These are phyloP conservation scores for Pisolithus tinctorius DNA, from an alignment of 768 basidiomycete genomes.

Conservation along the genomic window DNA sequence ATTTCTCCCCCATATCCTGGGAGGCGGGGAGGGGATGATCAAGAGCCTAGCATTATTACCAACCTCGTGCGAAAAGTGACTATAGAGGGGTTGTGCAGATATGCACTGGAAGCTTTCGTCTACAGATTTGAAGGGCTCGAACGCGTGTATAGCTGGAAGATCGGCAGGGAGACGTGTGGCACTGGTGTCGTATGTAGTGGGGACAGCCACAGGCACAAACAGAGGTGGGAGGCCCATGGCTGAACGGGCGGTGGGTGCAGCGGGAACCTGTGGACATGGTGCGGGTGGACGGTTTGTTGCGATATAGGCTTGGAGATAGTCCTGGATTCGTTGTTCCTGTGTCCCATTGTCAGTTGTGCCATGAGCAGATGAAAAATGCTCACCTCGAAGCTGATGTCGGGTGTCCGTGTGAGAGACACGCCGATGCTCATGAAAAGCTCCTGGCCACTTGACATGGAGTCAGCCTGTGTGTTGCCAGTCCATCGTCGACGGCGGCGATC, in stretches of 20 bases:
- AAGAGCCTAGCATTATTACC: slow-evolving; percentile 8
- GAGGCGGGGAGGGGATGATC: not conserved
- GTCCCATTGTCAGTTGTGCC: not conserved
- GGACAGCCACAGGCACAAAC: slow-evolving; percentile 38
- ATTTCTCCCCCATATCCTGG: not conserved
- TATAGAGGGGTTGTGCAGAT: slow-evolving; percentile 30
- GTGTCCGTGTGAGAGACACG: slow-evolving; percentile 5
- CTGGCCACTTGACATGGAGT: not conserved
- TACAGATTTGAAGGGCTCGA: slow-evolving; percentile 18
- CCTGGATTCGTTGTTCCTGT: slow-evolving; percentile 50
- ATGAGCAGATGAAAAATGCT: not conserved
- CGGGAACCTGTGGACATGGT: slow-evolving; percentile 43
- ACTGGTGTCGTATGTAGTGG: slow-evolving; percentile 1
- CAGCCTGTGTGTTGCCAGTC: too few relatives aligned
- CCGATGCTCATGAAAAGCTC: slow-evolving; percentile 26
- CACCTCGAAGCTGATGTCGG: slow-evolving; percentile 25
- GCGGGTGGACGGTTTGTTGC: slow-evolving; percentile 41
- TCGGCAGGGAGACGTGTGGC: slow-evolving; percentile 6
- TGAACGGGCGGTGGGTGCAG: slow-evolving; percentile 35
- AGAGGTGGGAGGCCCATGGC: slow-evolving; percentile 43
- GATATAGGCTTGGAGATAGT: slow-evolving; percentile 46
- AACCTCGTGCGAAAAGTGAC: slow-evolving; percentile 37
- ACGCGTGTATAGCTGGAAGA: slow-evolving; percentile 19
- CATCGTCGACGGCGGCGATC: too few relatives aligned
- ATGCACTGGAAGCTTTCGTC: slow-evolving; percentile 33